Conservation (phyloP, 148 eudicot genomes). For the Rhododendron mucronatum region DNA sequence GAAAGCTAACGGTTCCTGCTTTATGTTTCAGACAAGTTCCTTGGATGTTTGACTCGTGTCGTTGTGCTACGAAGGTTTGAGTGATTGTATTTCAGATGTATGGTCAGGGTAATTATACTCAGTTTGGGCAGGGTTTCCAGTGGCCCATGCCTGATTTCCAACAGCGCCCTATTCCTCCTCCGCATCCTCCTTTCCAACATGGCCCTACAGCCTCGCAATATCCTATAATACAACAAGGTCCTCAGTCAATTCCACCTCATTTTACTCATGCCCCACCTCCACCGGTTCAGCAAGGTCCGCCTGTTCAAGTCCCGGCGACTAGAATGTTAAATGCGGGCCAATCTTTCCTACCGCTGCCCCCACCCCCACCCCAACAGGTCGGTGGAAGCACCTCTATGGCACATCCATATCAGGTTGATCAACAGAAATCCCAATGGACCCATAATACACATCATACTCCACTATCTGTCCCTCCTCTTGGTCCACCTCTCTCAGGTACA, state of each 20-base stretch:
- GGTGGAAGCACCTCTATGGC: conserved; percentile 27
- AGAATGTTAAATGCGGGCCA: conserved; percentile 26
- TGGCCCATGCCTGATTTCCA: conserved; percentile 40
- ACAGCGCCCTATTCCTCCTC: conserved; percentile 32
- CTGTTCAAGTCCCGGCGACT: conserved; percentile 30
- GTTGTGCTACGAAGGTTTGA: background rate
- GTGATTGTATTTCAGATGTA: conserved; percentile 42
- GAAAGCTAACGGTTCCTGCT: conserved; percentile 6
- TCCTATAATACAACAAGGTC: conserved; percentile 32
- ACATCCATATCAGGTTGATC: conserved; percentile 29
- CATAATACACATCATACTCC: conserved; percentile 36
- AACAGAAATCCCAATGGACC: conserved; percentile 30
- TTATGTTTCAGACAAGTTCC: conserved; percentile 15
- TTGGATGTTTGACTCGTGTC: background rate
- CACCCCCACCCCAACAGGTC: conserved; percentile 19
- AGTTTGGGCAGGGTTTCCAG: conserved; percentile 53
- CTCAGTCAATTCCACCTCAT: conserved; percentile 24
- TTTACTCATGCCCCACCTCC: conserved; percentile 28
- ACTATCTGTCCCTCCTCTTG: conserved; percentile 22
- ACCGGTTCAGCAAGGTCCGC: conserved; percentile 41
- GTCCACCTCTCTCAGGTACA: conserved; percentile 4
- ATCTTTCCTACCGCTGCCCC: conserved; percentile 35
- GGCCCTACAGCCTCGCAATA: conserved; percentile 31
- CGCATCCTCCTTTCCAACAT: conserved; percentile 37
- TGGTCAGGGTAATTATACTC: conserved; percentile 63